Evolutionary conservation across 2,329 filamentous ascomycete species (phyloP).

Genomic region (Ceratocystis cacaofunesta): DNA sequence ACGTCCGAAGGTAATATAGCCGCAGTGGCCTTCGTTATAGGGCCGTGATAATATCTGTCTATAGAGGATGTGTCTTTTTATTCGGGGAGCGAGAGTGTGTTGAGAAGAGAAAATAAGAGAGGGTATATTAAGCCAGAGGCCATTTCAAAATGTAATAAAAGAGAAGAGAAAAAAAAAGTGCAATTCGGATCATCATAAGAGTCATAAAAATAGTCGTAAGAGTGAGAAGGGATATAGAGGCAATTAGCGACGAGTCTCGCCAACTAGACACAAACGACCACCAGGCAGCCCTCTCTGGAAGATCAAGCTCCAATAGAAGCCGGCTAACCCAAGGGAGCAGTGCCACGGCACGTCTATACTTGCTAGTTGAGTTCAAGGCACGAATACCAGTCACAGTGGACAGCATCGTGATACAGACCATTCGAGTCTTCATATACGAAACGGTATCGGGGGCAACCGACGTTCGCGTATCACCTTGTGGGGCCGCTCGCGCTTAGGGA

Average conservation of each 20-base stretch:
- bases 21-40: not conserved
- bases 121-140: not conserved
- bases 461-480: not conserved
- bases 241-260: not conserved
- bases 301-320: not conserved
- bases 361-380: too few species aligned
- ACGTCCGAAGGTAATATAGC: not conserved
- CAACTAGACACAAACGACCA: not conserved
- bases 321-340: too few species aligned
- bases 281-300: not conserved
- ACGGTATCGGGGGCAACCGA: not conserved
- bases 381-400: too few species aligned
- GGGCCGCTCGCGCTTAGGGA: not conserved
- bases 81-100: not conserved
- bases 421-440: not conserved
- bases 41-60: not conserved
- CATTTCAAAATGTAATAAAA: not conserved
- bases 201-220: constrained; percentile 12
- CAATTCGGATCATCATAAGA: constrained; percentile 4
- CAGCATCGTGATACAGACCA: not conserved
- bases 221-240: not conserved
- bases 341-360: too few species aligned
- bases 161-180: not conserved
- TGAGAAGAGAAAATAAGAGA: not conserved
- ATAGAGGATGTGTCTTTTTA: not conserved